Conservation (phyloP, 768 basidiomycete genomes). For the Leccinum truebloodii region DNA sequence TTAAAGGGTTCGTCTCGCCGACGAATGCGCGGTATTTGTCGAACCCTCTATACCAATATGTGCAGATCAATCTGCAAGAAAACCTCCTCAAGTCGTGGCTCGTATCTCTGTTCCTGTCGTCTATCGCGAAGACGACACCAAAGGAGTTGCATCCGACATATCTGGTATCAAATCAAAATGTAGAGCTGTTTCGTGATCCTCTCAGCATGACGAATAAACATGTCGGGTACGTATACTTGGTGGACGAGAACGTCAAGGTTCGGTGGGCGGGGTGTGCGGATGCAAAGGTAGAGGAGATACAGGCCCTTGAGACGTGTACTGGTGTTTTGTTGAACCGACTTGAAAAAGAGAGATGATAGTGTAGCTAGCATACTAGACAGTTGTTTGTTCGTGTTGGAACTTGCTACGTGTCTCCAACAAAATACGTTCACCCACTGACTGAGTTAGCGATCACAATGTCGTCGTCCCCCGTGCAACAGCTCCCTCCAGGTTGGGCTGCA, state of each 20-base stretch:
- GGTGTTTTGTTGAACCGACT: conserved; percentile 67
- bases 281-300: conserved; percentile 71
- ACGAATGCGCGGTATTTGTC: conserved; percentile 52
- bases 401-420: conserved; percentile 26
- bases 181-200: conserved; percentile 83
- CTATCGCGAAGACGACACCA: conserved; percentile 69
- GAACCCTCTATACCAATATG: conserved; percentile 65
- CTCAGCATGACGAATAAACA: conserved; percentile 88
- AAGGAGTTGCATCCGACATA: conserved; percentile 66
- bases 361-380: not conserved
- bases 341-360: conserved; percentile 27
- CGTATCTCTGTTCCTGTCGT: conserved; percentile 79
- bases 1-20: conserved; percentile 63
- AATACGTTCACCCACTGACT: conserved; percentile 6
- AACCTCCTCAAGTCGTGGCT: conserved; percentile 91
- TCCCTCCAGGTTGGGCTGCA: conserved; percentile 91
- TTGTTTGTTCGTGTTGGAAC: conserved; percentile 30
- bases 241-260: conserved; percentile 82
- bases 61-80: conserved; percentile 93
- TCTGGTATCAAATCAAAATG: conserved; percentile 77
- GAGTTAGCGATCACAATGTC: conserved; percentile 36
- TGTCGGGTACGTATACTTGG: conserved; percentile 89
- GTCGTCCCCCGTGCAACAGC: conserved; percentile 55
- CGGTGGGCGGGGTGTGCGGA: conserved; percentile 94
- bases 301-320: conserved; percentile 66